Percentiles rank a stretch among this genome's conserved stretches.
phyloP scores from a whole-genome alignment of 2,329 filamentous ascomycete species.

The Fusarium brachygibbosum region DNA sequence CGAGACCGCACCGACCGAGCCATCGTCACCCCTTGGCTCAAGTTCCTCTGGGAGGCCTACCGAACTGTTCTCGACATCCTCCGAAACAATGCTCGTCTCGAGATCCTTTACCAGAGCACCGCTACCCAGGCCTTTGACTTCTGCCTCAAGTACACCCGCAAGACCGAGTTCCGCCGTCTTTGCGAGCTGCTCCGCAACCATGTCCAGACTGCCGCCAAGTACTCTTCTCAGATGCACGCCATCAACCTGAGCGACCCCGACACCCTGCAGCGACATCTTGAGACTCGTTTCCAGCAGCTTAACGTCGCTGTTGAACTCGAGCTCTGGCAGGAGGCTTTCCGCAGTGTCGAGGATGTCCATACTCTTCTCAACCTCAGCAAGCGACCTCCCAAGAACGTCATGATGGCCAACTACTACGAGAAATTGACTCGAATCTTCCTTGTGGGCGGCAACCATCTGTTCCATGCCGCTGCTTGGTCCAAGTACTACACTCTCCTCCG shows the following conservation, averaged over 20 bases:
- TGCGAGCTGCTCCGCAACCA: constrained; percentile 99
- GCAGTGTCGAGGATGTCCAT: constrained; percentile 98
- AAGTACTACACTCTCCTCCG: constrained; percentile 97
- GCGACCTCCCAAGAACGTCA: constrained; percentile 96
- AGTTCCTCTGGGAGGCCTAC: constrained; percentile 99
- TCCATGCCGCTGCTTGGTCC: constrained; percentile 98
- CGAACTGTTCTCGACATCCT: constrained; percentile 98
- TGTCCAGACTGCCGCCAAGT: constrained; percentile 98
- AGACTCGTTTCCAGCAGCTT: constrained; percentile 98
- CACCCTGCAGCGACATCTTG: constrained; percentile 95
- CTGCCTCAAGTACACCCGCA: constrained; percentile 96
- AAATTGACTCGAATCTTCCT: constrained; percentile 99
- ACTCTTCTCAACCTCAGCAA: constrained; percentile 98
- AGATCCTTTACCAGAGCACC: constrained; percentile 98
- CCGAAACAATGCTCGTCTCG: constrained; percentile 97
- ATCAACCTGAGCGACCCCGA: constrained; percentile 99
- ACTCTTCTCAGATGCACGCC: constrained; percentile 98
- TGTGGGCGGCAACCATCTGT: constrained; percentile 98
- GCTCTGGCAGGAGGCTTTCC: constrained; percentile 99
- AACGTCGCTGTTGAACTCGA: constrained; percentile 98
- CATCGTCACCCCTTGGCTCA: constrained; percentile 98
- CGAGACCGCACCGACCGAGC: constrained; percentile 97
- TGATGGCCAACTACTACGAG: constrained; percentile 99
- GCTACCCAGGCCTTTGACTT: constrained; percentile 99
- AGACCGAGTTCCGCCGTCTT: constrained; percentile 98